phyloP scores from a whole-genome alignment of 768 basidiomycete genomes.

The Peribolospora baueri region DNA sequence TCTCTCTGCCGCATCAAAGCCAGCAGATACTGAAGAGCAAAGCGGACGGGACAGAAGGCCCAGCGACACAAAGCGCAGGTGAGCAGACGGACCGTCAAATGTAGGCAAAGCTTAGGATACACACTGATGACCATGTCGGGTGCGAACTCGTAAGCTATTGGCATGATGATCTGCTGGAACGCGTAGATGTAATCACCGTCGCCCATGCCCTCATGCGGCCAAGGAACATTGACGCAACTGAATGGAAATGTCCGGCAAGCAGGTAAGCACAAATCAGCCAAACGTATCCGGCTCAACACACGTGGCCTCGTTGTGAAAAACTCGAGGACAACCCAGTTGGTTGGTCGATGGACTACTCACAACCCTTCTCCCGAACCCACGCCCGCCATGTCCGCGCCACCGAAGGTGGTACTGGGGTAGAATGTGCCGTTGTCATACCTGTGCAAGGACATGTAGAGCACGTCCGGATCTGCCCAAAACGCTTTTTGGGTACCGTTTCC shows the following conservation, averaged over 20 bases:
- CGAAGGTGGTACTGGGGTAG: constrained; percentile 82
- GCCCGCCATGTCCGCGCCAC: constrained; percentile 62
- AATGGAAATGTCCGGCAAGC: neutral
- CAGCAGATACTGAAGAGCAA: constrained; percentile 57
- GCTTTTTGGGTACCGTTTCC: constrained; percentile 94
- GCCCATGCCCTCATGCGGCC: constrained; percentile 66
- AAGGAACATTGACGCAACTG: constrained; percentile 88
- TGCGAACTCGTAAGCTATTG: constrained; percentile 84
- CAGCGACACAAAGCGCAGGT: neutral
- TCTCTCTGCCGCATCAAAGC: constrained; percentile 86
- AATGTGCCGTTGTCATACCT: constrained; percentile 76
- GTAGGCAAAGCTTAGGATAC: constrained; percentile 15
- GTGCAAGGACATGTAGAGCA: constrained; percentile 84
- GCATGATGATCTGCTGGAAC: constrained; percentile 87
- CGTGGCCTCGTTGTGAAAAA: neutral
- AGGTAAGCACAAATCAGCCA: constrained; percentile 1
- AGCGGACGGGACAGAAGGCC: neutral
- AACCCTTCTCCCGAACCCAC: constrained; percentile 60
- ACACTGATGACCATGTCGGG: constrained; percentile 87
- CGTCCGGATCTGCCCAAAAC: constrained; percentile 73
- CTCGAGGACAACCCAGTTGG: neutral
- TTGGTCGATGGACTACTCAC: constrained; percentile 24
- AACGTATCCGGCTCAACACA: constrained; percentile 17
- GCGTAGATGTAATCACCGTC: constrained; percentile 94
- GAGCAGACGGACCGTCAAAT: neutral